These are phyloP conservation scores for Musa beccarii DNA, from an alignment of 176 grass and related monocot genomes.

Conservation along the genomic window DNA sequence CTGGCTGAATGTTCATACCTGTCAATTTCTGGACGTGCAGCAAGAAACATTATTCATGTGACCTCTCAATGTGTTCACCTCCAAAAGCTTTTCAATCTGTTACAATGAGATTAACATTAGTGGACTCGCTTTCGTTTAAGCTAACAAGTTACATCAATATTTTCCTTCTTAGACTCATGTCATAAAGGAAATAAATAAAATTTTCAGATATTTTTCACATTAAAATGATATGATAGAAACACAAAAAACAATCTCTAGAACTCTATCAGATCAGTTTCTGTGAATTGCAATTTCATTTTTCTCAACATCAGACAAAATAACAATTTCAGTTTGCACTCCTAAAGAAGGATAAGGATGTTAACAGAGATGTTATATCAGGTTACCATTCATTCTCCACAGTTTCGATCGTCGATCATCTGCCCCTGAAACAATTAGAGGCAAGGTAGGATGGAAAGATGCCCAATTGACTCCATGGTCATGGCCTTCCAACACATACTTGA, in stretches of 20 bases:
- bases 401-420: conserved; percentile 90
- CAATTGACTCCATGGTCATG: conserved; percentile 88
- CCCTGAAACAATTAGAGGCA: conserved; percentile 79
- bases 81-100: conserved; percentile 95
- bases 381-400: conserved; percentile 93
- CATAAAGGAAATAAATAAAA: not conserved
- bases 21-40: conserved; percentile 36
- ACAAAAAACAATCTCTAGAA: not conserved
- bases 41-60: conserved; percentile 95
- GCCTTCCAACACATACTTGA: conserved; percentile 84
- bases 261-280: not conserved
- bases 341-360: not conserved
- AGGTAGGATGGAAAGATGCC: conserved; percentile 72
- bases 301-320: not conserved
- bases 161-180: not conserved
- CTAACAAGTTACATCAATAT: not conserved
- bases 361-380: not conserved
- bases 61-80: conserved; percentile 84
- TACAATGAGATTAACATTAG: conserved; percentile 18
- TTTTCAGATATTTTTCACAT: not conserved
- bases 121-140: not conserved
- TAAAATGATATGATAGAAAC: not conserved
- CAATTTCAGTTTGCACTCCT: not conserved
- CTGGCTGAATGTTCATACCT: conserved; percentile 62
- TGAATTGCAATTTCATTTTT: not conserved